phyloP scores from a whole-genome alignment of 2,329 filamentous ascomycete species.

The Fusarium coicis region DNA sequence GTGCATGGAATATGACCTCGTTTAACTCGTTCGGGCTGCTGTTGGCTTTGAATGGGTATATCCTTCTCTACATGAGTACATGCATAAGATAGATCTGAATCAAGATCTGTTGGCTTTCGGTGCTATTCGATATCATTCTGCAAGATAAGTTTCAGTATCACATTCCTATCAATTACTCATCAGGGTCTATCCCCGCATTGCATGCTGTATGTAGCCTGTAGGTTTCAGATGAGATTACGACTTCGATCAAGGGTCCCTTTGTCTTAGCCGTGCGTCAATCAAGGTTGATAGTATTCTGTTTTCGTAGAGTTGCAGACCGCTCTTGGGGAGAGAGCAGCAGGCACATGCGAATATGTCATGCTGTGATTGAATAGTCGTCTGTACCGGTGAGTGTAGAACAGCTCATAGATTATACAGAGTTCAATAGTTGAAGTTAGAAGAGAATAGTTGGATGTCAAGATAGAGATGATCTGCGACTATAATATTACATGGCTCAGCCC shows the following conservation, averaged over 20 bases:
- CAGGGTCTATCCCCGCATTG: not conserved
- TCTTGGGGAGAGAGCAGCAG: not conserved
- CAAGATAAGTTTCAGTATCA: not conserved
- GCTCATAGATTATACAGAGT: not conserved
- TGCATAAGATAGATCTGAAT: not conserved
- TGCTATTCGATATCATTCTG: not conserved
- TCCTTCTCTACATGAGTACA: not conserved
- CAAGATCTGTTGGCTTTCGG: not conserved
- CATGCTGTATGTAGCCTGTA: too few relatives aligned
- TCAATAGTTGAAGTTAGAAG: not conserved
- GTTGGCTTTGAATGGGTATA: too few relatives aligned
- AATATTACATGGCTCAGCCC: not conserved
- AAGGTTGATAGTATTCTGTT: not conserved
- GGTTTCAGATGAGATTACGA: not conserved
- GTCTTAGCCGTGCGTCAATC: not conserved
- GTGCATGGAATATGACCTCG: not conserved
- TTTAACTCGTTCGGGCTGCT: not conserved
- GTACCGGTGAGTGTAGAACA: not conserved
- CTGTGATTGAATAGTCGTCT: fast-evolving
- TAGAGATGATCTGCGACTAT: not conserved
- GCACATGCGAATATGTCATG: fast-evolving
- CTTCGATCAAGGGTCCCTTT: not conserved
- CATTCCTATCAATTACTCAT: not conserved
- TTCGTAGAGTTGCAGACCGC: not conserved
- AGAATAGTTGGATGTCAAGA: too few relatives aligned